Percentiles rank a stretch among this genome's conserved stretches.
phyloP scores from a whole-genome alignment of 345 rosid genomes.

The Camelina sativa region DNA sequence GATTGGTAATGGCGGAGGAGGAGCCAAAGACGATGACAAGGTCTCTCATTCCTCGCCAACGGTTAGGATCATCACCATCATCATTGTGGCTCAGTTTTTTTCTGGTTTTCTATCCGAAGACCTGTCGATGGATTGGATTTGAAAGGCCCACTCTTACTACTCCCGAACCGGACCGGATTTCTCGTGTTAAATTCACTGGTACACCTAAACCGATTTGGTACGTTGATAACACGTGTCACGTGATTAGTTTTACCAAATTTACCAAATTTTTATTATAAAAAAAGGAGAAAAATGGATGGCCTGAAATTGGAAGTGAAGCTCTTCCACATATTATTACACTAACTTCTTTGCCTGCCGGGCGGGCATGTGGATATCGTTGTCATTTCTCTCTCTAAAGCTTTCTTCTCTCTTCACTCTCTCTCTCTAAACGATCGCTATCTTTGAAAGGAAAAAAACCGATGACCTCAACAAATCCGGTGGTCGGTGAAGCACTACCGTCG shows the following conservation, averaged over 20 bases:
- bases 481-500: constrained; percentile 25
- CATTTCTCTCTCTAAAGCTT: background rate
- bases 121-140: constrained; percentile 59
- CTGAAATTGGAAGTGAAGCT: constrained; percentile 35
- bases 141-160: constrained; percentile 59
- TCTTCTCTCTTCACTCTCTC: constrained; percentile 2
- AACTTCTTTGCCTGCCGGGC: constrained; percentile 24
- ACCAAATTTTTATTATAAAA: background rate
- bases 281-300: constrained; percentile 34
- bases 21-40: constrained; percentile 66
- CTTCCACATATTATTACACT: constrained; percentile 41
- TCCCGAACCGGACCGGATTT: constrained; percentile 34
- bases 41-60: constrained; percentile 64
- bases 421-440: constrained; percentile 31
- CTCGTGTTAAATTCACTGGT: constrained; percentile 1
- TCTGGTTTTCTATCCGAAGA: background rate
- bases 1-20: constrained; percentile 51
- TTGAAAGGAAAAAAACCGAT: constrained; percentile 3
- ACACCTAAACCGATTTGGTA: constrained; percentile 1
- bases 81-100: constrained; percentile 30
- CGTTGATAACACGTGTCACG: background rate
- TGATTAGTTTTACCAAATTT: constrained; percentile 8
- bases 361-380: constrained; percentile 37
- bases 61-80: constrained; percentile 37
- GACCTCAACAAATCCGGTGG: constrained; percentile 34